Conservation (phyloP, 176 grass and related monocot genomes). For the Oryza brachyantha region DNA sequence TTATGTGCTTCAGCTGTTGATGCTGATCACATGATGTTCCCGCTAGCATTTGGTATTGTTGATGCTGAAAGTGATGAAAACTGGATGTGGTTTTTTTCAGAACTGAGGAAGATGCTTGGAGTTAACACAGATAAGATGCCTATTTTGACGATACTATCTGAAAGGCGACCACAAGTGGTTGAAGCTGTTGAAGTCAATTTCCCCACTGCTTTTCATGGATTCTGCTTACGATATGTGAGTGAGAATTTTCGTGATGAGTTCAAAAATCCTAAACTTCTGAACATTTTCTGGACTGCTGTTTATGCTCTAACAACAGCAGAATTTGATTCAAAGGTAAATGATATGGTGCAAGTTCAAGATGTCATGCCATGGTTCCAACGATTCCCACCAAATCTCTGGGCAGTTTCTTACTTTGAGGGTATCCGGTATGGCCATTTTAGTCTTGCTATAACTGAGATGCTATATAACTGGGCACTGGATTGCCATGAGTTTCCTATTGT, state of each 20-base stretch:
- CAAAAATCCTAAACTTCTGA: constrained; percentile 95
- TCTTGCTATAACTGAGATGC: constrained; percentile 73
- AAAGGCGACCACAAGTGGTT: constrained; percentile 67
- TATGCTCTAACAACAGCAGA: constrained; percentile 78
- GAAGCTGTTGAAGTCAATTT: constrained; percentile 75
- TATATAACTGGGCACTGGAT: constrained; percentile 86
- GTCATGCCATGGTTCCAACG: constrained; percentile 80
- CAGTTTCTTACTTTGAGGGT: constrained; percentile 84
- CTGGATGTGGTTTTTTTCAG: constrained; percentile 98
- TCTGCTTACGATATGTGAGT: constrained; percentile 82
- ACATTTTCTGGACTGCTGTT: constrained; percentile 90
- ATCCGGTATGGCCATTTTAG: constrained; percentile 88
- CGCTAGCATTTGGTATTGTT: constrained; percentile 85
- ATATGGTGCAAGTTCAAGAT: constrained; percentile 96
- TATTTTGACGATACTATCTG: constrained; percentile 77
- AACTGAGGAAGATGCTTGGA: constrained; percentile 90
- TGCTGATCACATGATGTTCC: constrained; percentile 75
- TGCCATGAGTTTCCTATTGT: constrained; percentile 94
- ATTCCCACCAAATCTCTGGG: constrained; percentile 90
- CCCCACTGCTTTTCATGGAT: constrained; percentile 82
- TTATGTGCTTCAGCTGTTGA: constrained; percentile 94
- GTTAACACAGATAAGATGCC: constrained; percentile 98
- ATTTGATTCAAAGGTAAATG: constrained; percentile 82
- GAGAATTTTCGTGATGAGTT: constrained; percentile 96
- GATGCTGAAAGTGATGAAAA: constrained; percentile 87